Base-by-base conservation (phyloP, 2,329 filamentous ascomycete genomes). In the Talaromyces sp. region DNA sequence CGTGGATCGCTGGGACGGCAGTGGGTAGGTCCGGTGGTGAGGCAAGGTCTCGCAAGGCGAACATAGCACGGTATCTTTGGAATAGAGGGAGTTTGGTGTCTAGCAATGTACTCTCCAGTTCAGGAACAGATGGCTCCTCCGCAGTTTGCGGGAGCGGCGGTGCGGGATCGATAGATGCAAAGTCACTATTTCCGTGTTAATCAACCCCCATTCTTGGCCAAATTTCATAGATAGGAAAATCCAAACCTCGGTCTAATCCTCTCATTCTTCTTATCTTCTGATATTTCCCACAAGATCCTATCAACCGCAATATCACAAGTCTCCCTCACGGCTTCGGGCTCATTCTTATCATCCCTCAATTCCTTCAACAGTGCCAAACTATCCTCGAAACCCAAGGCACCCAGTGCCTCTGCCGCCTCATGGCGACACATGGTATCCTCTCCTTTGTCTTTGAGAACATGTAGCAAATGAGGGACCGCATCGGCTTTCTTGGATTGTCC, bases 271-370 rank as follows among this genome's bases (percentile, higher is more conserved):
- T 84, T 80, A 67, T 84, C 80, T 67, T 87, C 83, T 1, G 87
- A 89, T 67, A 89, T 89, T 75, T 94, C 91, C 93, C 94, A 99
- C 72, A 92, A 82, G 69, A 99, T 95, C 64, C 94, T 85, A 67
- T 91, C 92, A 58, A 97, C 89, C 5, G 95, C 93, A 70, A 99
- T 94, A 71, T 99, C 94, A 72, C 94, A 99, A 0, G 94, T 99
- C 80, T 99, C 92, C 41, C 84, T 84, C n/a, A 99, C 86, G 39
- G 91, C 89, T 28, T 88, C 85, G 35, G 86, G 82, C 75, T 97
- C 92, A 17, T 83, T 84, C 62, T 80, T 75, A 62, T 90, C 85
- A 70, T 97, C 89, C 62, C 90, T 83, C 69, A 91, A 84, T 63
- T 84, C 74, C 70, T 81, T 84, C 63, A 99, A 77, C 35, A 97